Percentiles rank a stretch among this genome's conserved stretches.
Evolutionary conservation across 495 filamentous ascomycete genomes (phyloP).

Genomic region (Neurospora sp.): DNA sequence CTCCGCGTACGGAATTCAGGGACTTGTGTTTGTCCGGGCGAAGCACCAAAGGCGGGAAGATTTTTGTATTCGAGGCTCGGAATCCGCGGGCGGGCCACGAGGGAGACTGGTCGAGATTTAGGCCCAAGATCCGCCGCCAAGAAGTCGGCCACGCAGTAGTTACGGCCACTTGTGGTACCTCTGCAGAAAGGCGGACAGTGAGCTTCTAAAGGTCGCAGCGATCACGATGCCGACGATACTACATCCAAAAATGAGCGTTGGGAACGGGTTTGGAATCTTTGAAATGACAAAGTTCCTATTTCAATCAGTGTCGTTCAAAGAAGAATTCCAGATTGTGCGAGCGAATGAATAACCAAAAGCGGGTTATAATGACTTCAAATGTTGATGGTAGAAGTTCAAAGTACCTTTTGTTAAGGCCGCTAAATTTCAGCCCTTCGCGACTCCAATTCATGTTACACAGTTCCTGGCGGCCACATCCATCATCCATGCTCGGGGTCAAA

Average conservation of each 20-base stretch:
- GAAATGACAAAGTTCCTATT: neutral
- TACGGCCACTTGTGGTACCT: slow-evolving; percentile 1
- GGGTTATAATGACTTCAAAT: neutral
- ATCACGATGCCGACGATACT: neutral
- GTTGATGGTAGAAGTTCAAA: neutral
- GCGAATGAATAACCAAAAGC: neutral
- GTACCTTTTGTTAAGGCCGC: neutral
- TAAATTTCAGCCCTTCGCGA: neutral
- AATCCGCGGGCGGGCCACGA: slow-evolving; percentile 1
- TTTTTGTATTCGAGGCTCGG: neutral
- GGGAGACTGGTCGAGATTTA: slow-evolving; percentile 4
- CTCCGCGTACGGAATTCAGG: neutral
- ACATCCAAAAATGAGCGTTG: neutral
- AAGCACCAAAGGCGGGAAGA: neutral
- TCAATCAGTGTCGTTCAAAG: neutral
- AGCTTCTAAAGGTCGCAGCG: neutral
- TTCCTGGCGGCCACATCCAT: neutral
- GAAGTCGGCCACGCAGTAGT: slow-evolving; percentile 5
- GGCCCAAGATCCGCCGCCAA: slow-evolving; percentile 13
- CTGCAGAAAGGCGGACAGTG: neutral
- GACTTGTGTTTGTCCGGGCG: neutral
- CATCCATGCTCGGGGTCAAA: neutral
- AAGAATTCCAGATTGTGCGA: neutral
- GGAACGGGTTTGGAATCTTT: neutral
- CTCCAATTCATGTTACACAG: neutral